Percentiles rank a stretch among this genome's conserved stretches.
Conservation (phyloP, 257 asterid genomes). For the Solanum dulcamara region DNA sequence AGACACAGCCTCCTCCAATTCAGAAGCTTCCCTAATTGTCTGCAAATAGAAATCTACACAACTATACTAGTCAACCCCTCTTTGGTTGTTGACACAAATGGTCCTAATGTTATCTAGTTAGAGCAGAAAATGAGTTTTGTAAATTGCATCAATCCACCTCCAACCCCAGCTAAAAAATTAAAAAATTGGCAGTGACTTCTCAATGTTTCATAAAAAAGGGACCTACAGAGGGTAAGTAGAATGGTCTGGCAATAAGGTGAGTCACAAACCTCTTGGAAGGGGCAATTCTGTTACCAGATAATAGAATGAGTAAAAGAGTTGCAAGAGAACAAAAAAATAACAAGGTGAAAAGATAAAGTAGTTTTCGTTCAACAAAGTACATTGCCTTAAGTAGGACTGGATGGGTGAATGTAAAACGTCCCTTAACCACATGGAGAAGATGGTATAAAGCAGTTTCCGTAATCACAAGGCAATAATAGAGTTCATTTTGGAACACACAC, state of each 20-base stretch:
- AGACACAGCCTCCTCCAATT: neutral
- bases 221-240: neutral
- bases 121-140: too few species aligned
- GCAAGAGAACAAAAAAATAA: neutral
- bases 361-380: too few species aligned
- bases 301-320: neutral
- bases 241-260: neutral
- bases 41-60: neutral
- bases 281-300: neutral
- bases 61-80: too few species aligned
- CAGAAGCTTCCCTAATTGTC: neutral
- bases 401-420: neutral
- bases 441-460: neutral
- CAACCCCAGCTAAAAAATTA: too few species aligned
- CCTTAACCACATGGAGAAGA: neutral
- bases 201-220: neutral
- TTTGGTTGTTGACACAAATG: too few species aligned
- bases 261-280: neutral
- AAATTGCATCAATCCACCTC: too few species aligned
- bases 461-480: neutral
- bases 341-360: neutral
- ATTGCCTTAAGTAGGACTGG: neutral
- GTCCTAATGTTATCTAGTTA: too few species aligned
- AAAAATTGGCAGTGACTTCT: too few species aligned
- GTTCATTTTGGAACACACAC: neutral